Base-by-base conservation (phyloP, 1,284 basidiomycete genomes). In the Ustilago crameri region DNA sequence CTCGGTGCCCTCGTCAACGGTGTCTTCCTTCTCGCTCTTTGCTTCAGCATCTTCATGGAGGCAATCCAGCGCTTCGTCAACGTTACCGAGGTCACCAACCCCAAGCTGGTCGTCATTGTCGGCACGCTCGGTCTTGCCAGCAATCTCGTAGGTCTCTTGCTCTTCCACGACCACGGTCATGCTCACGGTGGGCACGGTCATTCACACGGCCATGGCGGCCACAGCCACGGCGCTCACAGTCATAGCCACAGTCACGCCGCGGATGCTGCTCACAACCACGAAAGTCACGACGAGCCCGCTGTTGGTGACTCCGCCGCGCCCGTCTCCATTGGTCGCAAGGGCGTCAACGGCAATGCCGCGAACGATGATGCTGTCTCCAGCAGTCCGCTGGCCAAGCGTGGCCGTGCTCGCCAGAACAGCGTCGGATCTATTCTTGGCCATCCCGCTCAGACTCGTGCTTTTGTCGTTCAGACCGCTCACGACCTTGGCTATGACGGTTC, bases 11-110 rank as follows among this genome's bases (percentile, higher is more conserved):
- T 98, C 45, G 86, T 98, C 80, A 99, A 99, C 80, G 95, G 96
- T 49, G 95, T 98, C 54, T 98, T 98, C 86, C 88, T 98, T 3
- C 86, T 93, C 47, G 95, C 96, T 0, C 88, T 98, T 1, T 99
- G 95, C 86, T 94, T 97, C 84, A 93, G 93, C 17, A 97, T 99
- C 80, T 91, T 89, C 51, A 86, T 98, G 81, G 95, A 98, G 84
- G 95, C 96, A 7, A 85, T 98, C 45, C 90, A 93, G 71, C 89
- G 96, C 34, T 92, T 97, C 85, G 91, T 97, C 85, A 89, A 87
- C 69, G 60, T 77, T 17, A 78, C 74, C 32, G 95, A 97, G 83
- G 92, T 99, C 35, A 89, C 93, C 90, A 80, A 92, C 56, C 81
- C 96, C 1, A 89, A 88, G 74, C 86, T 98, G 7, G 89, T 99